Evolutionary conservation across 2,329 filamentous ascomycete species (phyloP).

Genomic region (Diplodia intermedia): DNA sequence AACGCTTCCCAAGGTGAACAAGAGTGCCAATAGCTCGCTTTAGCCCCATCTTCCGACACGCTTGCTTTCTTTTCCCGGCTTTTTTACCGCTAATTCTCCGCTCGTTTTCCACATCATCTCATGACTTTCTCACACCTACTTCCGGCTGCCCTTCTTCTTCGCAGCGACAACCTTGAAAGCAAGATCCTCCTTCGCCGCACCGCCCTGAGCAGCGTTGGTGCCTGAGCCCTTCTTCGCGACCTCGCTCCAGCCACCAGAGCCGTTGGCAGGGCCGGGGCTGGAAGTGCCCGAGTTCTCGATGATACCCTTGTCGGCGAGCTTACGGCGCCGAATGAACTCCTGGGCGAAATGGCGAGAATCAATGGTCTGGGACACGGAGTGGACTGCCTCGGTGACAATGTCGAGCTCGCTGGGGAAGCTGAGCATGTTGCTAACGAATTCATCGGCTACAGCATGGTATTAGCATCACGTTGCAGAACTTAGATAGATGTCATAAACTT

Average conservation of each 20-base stretch:
- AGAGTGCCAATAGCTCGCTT: neutral
- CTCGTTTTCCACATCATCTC: neutral
- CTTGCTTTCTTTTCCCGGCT: neutral
- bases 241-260: slow-evolving; percentile 85
- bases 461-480: slow-evolving; percentile 36
- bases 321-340: slow-evolving; percentile 92
- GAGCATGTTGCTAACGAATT: slow-evolving; percentile 78
- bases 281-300: slow-evolving; percentile 71
- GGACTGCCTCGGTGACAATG: slow-evolving; percentile 89
- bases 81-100: neutral
- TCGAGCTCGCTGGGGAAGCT: slow-evolving; percentile 77
- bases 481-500: slow-evolving; percentile 42
- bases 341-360: slow-evolving; percentile 93
- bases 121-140: slow-evolving; percentile 36
- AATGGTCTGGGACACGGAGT: slow-evolving; percentile 84
- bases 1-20: neutral
- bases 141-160: slow-evolving; percentile 79
- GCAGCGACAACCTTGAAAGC: slow-evolving; percentile 89
- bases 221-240: slow-evolving; percentile 88
- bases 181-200: slow-evolving; percentile 55
- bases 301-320: slow-evolving; percentile 89
- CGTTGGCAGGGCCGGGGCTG: slow-evolving; percentile 56
- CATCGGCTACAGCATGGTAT: slow-evolving; percentile 67
- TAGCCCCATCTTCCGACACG: neutral
- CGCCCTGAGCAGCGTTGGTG: slow-evolving; percentile 39